Percentiles rank a stretch among this genome's conserved stretches.
These are phyloP conservation scores for Agarophyton chilense DNA, from an alignment of 23 red algal genomes.

Conservation along the genomic window DNA sequence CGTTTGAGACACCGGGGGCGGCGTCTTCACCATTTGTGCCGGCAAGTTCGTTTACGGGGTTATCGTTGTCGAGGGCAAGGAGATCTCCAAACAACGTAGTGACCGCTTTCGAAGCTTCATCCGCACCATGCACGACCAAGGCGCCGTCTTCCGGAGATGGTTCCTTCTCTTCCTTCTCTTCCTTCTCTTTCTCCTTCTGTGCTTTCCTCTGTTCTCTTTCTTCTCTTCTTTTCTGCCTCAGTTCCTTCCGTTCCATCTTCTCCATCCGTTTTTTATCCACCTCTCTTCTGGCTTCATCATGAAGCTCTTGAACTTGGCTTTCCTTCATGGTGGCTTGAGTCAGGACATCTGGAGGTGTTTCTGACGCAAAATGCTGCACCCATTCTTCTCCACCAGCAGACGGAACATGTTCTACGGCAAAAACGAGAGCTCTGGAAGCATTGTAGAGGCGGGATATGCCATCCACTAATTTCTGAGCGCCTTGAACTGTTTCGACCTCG, in stretches of 20 bases:
- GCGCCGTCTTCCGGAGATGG: conserved; percentile 38
- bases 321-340: conserved; percentile 6
- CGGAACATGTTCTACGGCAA: conserved; percentile 67
- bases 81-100: conserved; percentile 74
- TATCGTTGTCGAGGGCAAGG: conserved; percentile 41
- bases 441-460: conserved; percentile 31
- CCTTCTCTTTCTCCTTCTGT: conserved; percentile 22
- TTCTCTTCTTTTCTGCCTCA: conserved; percentile 32
- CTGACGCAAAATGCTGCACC: conserved; percentile 55
- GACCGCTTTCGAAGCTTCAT: conserved; percentile 41
- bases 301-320: not conserved
- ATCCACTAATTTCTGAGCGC: conserved; percentile 41
- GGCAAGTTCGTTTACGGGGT: not conserved
- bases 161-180: conserved; percentile 48
- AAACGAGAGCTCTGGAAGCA: conserved; percentile 36
- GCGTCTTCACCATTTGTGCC: not conserved
- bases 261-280: conserved; percentile 8
- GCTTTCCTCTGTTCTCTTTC: conserved; percentile 34
- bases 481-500: conserved; percentile 46
- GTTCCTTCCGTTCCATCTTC: conserved; percentile 29
- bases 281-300: not conserved
- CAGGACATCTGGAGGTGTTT: conserved; percentile 34
- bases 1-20: conserved; percentile 38
- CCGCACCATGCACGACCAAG: conserved; percentile 65
- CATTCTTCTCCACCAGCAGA: conserved; percentile 61